These are phyloP conservation scores for Melanopsichium pennsylvanicum DNA, from an alignment of 1,284 basidiomycete genomes.

Conservation along the genomic window DNA sequence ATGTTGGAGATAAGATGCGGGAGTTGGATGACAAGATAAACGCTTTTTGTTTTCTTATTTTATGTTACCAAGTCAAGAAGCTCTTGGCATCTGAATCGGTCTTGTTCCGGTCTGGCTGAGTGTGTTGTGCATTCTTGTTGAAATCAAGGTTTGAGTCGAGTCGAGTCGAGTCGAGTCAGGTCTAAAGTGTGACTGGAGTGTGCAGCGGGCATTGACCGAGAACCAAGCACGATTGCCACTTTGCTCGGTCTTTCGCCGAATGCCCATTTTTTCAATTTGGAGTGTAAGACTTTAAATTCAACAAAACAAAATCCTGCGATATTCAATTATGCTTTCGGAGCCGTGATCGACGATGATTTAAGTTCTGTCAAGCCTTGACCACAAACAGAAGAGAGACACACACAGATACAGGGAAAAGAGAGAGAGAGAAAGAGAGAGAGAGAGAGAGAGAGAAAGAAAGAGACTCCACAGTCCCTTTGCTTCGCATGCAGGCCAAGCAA, in stretches of 20 bases:
- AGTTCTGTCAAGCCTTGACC: too few species aligned
- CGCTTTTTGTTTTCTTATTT: neutral
- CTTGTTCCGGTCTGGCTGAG: constrained; percentile 6
- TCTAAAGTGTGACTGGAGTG: too few species aligned
- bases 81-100: neutral
- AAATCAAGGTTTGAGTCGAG: neutral
- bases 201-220: too few species aligned
- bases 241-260: constrained; percentile 33
- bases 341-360: constrained; percentile 21
- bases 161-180: constrained; percentile 18
- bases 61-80: too few species aligned
- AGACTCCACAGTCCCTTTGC: too few species aligned
- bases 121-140: neutral
- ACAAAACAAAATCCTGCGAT: neutral
- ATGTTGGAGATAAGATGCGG: neutral
- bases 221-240: constrained; percentile 13
- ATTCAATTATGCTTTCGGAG: neutral
- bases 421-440: too few species aligned
- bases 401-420: too few species aligned
- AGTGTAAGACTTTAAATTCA: constrained; percentile 13
- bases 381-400: neutral
- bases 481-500: too few species aligned
- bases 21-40: neutral
- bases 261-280: neutral
- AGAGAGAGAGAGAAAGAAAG: too few species aligned